Evolutionary conservation across 2,329 filamentous ascomycete species (phyloP).

Genomic region (Clarireedia hainanense): DNA sequence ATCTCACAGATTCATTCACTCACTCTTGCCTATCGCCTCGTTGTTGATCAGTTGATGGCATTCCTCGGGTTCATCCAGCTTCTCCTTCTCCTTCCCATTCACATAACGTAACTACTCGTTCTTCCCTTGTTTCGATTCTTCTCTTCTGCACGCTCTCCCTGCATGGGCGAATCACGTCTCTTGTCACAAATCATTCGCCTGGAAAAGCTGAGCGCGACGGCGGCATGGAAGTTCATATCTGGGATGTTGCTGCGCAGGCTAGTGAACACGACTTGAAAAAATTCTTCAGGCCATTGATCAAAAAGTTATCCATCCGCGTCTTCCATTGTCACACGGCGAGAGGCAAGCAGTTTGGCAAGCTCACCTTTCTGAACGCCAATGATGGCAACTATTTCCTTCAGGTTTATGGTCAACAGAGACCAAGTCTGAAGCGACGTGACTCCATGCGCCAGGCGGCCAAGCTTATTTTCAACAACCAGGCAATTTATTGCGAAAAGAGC

Average conservation of each 20-base stretch:
- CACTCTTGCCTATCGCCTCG: no score
- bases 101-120: no score
- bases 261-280: constrained; percentile 35
- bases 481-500: constrained; percentile 22
- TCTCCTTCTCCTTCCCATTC: no score
- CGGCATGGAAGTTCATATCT: constrained; percentile 41
- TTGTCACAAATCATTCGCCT: neutral
- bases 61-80: no score
- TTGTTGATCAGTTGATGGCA: no score
- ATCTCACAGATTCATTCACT: no score
- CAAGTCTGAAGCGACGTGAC: neutral
- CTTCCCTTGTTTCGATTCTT: no score
- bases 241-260: constrained; percentile 33
- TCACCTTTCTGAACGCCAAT: constrained; percentile 37
- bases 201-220: neutral
- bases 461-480: constrained; percentile 14
- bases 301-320: constrained; percentile 31
- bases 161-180: neutral
- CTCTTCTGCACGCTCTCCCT: no score
- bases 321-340: constrained; percentile 38
- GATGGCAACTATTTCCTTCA: constrained; percentile 38
- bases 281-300: constrained; percentile 33
- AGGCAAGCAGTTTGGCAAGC: constrained; percentile 33
- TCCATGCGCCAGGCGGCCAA: neutral
- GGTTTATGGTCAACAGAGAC: constrained; percentile 20